A percentile compares a stretch with the other conserved stretches of the same genome.
Evolutionary conservation across 2,329 filamentous ascomycete species (phyloP).

Genomic region (Clonostachys solani): DNA sequence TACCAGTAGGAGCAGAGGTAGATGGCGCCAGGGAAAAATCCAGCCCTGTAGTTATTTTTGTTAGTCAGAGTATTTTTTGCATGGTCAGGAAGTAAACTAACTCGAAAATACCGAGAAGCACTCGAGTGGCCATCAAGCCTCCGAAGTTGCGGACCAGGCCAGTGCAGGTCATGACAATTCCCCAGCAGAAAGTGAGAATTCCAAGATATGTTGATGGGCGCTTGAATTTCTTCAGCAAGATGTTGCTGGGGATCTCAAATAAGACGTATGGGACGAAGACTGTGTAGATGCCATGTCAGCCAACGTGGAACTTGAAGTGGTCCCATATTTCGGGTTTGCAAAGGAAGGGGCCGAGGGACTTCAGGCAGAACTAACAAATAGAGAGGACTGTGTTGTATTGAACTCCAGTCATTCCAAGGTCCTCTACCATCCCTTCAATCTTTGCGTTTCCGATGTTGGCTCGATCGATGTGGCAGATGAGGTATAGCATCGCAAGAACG

Average conservation of each 20-base stretch:
- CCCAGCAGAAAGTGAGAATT: slow-evolving; percentile 51
- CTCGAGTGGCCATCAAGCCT: slow-evolving; percentile 41
- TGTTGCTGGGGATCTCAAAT: slow-evolving; percentile 73
- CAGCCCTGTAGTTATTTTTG: slow-evolving; percentile 7
- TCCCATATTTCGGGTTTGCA: too few relatives aligned
- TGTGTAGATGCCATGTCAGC: background rate
- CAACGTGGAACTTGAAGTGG: too few relatives aligned
- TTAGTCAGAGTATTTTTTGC: slow-evolving; percentile 43
- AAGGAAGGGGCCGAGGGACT: too few relatives aligned
- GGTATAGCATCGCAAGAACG: slow-evolving; percentile 51
- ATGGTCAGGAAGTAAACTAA: slow-evolving; percentile 37
- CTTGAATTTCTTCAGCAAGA: slow-evolving; percentile 65
- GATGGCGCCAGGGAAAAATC: slow-evolving; percentile 21
- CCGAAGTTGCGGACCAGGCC: slow-evolving; percentile 43
- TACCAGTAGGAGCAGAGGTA: slow-evolving; percentile 22
- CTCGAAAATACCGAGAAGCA: slow-evolving; percentile 54
- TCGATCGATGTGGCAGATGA: slow-evolving; percentile 50
- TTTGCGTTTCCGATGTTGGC: slow-evolving; percentile 46
- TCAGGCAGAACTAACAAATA: slow-evolving; percentile 24
- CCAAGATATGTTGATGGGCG: slow-evolving; percentile 53
- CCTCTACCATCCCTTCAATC: slow-evolving; percentile 29
- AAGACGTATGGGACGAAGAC: slow-evolving; percentile 73
- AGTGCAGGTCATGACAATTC: slow-evolving; percentile 41
- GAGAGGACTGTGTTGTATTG: slow-evolving; percentile 32
- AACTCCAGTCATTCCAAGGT: slow-evolving; percentile 36